Evolutionary conservation across 306 rosid genomes (phyloP).

Genomic region (Vigna trinervia): DNA sequence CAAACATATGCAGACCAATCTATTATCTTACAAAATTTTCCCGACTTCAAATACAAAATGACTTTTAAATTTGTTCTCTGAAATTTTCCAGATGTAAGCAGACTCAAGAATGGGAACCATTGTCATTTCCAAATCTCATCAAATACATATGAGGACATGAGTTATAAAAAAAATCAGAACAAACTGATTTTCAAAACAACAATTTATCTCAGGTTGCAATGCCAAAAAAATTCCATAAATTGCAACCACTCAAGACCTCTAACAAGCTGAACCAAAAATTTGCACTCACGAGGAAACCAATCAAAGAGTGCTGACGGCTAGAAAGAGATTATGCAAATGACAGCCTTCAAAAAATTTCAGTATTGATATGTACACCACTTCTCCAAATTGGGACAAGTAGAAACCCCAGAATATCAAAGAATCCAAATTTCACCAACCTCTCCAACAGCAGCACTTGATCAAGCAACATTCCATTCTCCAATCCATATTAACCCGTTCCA

Average conservation of each 20-base stretch:
- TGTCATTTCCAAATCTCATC: background rate
- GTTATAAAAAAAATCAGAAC: background rate
- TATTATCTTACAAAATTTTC: constrained; percentile 1
- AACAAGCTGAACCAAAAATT: constrained; percentile 9
- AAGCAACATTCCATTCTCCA: constrained; percentile 19
- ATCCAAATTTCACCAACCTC: constrained; percentile 35
- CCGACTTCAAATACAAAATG: background rate
- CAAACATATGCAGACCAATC: constrained; percentile 25
- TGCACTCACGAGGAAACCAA: constrained; percentile 24
- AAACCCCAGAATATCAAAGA: constrained; percentile 37
- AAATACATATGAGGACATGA: background rate
- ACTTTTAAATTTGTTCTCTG: constrained; percentile 12
- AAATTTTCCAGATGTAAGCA: constrained; percentile 11
- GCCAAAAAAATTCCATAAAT: background rate
- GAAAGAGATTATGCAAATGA: constrained; percentile 19
- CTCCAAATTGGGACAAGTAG: constrained; percentile 18
- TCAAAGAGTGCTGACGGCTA: constrained; percentile 24
- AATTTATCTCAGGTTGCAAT: background rate
- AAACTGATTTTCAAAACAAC: constrained; percentile 4
- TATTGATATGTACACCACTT: constrained; percentile 14
- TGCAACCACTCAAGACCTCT: constrained; percentile 27
- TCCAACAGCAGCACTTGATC: constrained; percentile 31
- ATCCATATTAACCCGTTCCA: constrained; percentile 30
- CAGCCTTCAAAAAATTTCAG: constrained; percentile 31
- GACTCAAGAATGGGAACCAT: constrained; percentile 4